Percentiles rank a stretch among this genome's conserved stretches.
Conservation (phyloP, 441 rosid genomes). For the Mallotus japonicus region DNA sequence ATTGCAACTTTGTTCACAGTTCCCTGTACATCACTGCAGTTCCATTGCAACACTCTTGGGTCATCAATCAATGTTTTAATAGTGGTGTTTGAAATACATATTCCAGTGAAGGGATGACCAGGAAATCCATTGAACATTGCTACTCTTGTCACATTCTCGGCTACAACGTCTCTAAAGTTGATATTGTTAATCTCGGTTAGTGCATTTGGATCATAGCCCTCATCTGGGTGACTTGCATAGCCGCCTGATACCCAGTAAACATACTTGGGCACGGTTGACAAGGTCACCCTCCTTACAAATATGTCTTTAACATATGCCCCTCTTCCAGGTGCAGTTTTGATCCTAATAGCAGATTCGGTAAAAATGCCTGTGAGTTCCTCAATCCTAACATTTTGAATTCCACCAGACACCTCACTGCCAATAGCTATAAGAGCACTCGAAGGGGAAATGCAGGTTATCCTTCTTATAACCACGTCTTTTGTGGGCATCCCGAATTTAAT, state of each 20-base stretch:
- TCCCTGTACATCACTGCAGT: conserved; percentile 62
- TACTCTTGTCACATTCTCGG: conserved; percentile 51
- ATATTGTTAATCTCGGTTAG: conserved; percentile 47
- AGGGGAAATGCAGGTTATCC: conserved; percentile 74
- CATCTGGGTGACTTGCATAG: conserved; percentile 57
- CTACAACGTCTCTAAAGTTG: conserved; percentile 52
- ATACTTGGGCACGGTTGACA: conserved; percentile 56
- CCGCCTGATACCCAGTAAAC: conserved; percentile 75
- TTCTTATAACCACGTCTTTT: conserved; percentile 44
- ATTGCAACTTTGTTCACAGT: conserved; percentile 41
- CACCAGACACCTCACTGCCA: conserved; percentile 87
- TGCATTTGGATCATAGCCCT: conserved; percentile 54
- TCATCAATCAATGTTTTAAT: conserved; percentile 37
- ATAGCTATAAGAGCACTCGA: conserved; percentile 72
- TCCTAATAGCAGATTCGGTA: conserved; percentile 55
- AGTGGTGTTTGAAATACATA: conserved; percentile 63
- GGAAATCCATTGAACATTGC: conserved; percentile 40
- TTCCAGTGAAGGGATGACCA: conserved; percentile 47
- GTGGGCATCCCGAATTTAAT: conserved; percentile 54
- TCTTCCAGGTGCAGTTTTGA: conserved; percentile 68
- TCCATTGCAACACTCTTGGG: conserved; percentile 53
- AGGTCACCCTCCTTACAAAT: conserved; percentile 39
- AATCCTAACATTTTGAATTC: conserved; percentile 55
- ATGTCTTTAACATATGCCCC: conserved; percentile 68
- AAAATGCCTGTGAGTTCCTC: conserved; percentile 52